Evolutionary conservation across 805 yeast genomes (phyloP).

Genomic region (Candida ovalis): DNA sequence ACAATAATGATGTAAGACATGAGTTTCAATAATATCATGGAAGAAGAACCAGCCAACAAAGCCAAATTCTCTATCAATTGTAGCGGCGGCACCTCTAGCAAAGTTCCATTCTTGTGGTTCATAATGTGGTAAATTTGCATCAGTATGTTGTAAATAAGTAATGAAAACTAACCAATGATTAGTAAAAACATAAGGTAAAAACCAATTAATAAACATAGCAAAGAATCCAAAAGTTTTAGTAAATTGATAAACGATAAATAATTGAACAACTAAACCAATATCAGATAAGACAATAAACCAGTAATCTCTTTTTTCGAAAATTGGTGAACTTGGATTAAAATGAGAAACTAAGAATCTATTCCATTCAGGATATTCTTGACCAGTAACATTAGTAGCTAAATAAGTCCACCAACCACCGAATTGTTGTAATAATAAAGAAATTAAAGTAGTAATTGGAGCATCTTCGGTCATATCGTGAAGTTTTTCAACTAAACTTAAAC

Average conservation of each 20-base stretch:
- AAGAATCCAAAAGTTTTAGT: conserved; percentile 58
- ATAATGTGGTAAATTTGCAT: conserved; percentile 76
- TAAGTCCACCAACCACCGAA: conserved; percentile 73
- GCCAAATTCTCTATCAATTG: conserved; percentile 81
- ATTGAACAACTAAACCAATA: conserved; percentile 59
- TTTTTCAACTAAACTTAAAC: conserved; percentile 18
- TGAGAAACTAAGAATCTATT: conserved; percentile 54
- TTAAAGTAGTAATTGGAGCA: conserved; percentile 65
- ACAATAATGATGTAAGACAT: conserved; percentile 80
- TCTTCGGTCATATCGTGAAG: conserved; percentile 64
- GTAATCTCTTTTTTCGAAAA: conserved; percentile 70
- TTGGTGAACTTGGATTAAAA: conserved; percentile 68
- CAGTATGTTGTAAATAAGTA: conserved; percentile 82
- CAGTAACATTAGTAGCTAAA: conserved; percentile 68
- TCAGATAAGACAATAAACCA: conserved; percentile 71
- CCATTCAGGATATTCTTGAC: conserved; percentile 54
- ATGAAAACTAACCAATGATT: conserved; percentile 91
- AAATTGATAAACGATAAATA: conserved; percentile 55
- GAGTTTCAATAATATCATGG: conserved; percentile 90
- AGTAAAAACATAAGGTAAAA: conserved; percentile 72
- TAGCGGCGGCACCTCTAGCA: conserved; percentile 88
- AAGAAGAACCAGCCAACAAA: conserved; percentile 73
- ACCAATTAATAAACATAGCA: conserved; percentile 64
- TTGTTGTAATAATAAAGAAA: conserved; percentile 60
- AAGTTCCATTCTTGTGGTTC: conserved; percentile 74